A percentile compares a stretch with the other conserved stretches of the same genome.
Evolutionary conservation across 1,139 yeast species (phyloP).

Genomic region (Lizanozyma gosingica): DNA sequence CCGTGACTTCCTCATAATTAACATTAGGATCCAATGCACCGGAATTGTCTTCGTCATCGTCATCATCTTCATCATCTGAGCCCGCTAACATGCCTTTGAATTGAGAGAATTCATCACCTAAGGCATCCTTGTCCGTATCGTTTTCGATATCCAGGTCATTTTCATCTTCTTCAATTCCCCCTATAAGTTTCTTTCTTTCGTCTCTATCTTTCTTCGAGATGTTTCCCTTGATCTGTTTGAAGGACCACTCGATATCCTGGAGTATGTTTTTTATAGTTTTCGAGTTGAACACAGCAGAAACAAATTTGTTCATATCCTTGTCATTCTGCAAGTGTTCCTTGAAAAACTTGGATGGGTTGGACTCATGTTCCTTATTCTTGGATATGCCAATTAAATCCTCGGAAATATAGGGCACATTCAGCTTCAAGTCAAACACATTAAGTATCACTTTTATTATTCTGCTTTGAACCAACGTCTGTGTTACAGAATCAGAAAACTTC

Average conservation of each 20-base stretch:
- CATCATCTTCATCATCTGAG: slow-evolving; percentile 43
- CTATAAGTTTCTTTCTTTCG: slow-evolving; percentile 18
- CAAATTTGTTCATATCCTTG: slow-evolving; percentile 31
- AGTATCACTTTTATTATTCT: neutral
- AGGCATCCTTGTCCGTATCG: slow-evolving; percentile 18
- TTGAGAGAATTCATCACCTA: slow-evolving; percentile 24
- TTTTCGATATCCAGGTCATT: slow-evolving; percentile 11
- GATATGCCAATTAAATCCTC: slow-evolving; percentile 15
- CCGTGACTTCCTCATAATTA: slow-evolving; percentile 54
- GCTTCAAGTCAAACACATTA: neutral
- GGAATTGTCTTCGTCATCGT: slow-evolving; percentile 16
- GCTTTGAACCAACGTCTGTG: slow-evolving; percentile 15
- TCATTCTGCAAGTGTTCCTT: slow-evolving; percentile 35
- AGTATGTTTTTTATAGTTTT: slow-evolving; percentile 39
- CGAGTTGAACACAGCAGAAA: slow-evolving; percentile 54
- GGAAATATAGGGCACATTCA: slow-evolving; percentile 14
- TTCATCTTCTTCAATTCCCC: slow-evolving; percentile 13
- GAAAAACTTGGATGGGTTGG: slow-evolving; percentile 44
- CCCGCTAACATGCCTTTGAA: slow-evolving; percentile 48
- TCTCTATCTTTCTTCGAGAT: slow-evolving; percentile 38
- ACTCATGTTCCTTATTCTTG: slow-evolving; percentile 17
- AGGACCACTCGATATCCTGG: slow-evolving; percentile 45
- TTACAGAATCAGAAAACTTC: neutral
- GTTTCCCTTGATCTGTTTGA: slow-evolving; percentile 53
- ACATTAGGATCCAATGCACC: slow-evolving; percentile 30